These are phyloP conservation scores for Vanrija sp. DNA, from an alignment of 1,284 basidiomycete species.

Conservation along the genomic window DNA sequence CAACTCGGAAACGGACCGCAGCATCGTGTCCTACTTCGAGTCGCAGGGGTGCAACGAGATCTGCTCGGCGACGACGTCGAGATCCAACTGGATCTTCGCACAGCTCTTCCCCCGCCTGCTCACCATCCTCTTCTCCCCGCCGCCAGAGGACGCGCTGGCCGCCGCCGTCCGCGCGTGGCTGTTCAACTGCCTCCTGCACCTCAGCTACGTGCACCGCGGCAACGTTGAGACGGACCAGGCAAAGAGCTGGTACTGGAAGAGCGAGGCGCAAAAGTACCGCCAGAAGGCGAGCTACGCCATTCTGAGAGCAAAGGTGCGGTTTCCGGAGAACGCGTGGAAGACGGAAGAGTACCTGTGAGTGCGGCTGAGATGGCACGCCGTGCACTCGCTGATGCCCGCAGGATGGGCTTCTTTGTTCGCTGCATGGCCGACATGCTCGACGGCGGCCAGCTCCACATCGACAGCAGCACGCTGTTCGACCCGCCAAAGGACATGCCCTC, in stretches of 20 bases:
- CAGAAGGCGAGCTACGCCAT: slow-evolving; percentile 15
- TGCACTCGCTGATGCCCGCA: not conserved
- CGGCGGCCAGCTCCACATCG: slow-evolving; percentile 9
- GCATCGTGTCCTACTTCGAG: slow-evolving; percentile 20
- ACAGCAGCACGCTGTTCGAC: slow-evolving; percentile 11
- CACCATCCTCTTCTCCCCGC: slow-evolving; percentile 1
- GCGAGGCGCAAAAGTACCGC: slow-evolving; percentile 6
- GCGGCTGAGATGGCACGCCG: not conserved
- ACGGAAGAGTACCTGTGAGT: slow-evolving; percentile 20
- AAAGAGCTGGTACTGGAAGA: slow-evolving; percentile 5
- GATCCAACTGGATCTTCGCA: slow-evolving; percentile 21
- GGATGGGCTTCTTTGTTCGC: slow-evolving; percentile 20
- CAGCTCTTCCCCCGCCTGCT: slow-evolving; percentile 19
- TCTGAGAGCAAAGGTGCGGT: slow-evolving; percentile 14
- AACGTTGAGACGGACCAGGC: slow-evolving; percentile 16
- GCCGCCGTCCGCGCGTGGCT: slow-evolving; percentile 11
- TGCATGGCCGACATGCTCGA: slow-evolving; percentile 25
- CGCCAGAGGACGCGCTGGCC: slow-evolving; percentile 2
- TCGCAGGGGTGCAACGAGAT: slow-evolving; percentile 20
- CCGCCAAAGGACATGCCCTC: slow-evolving; percentile 2
- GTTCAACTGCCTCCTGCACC: slow-evolving; percentile 14
- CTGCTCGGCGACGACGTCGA: slow-evolving; percentile 9
- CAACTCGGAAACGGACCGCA: slow-evolving; percentile 1
- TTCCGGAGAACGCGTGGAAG: slow-evolving; percentile 13
- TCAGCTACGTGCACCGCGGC: slow-evolving; percentile 19